Conservation (phyloP, 768 basidiomycete species). For the Naganishia onofrii region DNA sequence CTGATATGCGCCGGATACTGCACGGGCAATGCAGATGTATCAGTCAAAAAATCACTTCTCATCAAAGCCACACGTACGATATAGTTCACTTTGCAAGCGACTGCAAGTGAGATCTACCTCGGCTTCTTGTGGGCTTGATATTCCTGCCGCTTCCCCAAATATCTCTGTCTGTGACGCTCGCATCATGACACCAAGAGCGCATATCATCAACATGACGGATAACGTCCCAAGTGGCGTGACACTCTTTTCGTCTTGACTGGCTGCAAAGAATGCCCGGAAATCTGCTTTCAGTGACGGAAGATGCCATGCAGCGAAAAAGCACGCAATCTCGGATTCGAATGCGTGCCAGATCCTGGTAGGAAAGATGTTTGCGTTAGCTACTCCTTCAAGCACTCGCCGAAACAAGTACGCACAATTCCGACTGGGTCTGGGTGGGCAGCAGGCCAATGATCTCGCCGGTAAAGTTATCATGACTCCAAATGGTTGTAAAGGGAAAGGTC, state of each 20-base stretch:
- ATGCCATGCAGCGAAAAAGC: slow-evolving; percentile 48
- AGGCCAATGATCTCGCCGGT: slow-evolving; percentile 49
- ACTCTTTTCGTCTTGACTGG: slow-evolving; percentile 43
- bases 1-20: slow-evolving; percentile 52
- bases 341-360: slow-evolving; percentile 38
- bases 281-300: slow-evolving; percentile 46
- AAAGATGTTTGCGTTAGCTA: background rate
- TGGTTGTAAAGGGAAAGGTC: slow-evolving; percentile 52
- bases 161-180: slow-evolving; percentile 45
- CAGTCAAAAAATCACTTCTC: background rate
- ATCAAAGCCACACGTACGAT: slow-evolving; percentile 35
- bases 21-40: background rate
- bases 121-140: slow-evolving; percentile 27
- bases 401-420: slow-evolving; percentile 39
- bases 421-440: slow-evolving; percentile 43
- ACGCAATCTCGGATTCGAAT: slow-evolving; percentile 44
- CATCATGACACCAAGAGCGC: slow-evolving; percentile 47
- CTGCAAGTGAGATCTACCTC: slow-evolving; percentile 47
- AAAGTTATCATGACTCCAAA: slow-evolving; percentile 52
- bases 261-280: slow-evolving; percentile 43
- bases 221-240: slow-evolving; percentile 44
- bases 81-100: slow-evolving; percentile 49
- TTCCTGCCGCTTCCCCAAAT: slow-evolving; percentile 35
- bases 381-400: background rate
- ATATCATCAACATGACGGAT: slow-evolving; percentile 47